phyloP scores from a whole-genome alignment of 257 asterid genomes.

The Solanum clarkiae region DNA sequence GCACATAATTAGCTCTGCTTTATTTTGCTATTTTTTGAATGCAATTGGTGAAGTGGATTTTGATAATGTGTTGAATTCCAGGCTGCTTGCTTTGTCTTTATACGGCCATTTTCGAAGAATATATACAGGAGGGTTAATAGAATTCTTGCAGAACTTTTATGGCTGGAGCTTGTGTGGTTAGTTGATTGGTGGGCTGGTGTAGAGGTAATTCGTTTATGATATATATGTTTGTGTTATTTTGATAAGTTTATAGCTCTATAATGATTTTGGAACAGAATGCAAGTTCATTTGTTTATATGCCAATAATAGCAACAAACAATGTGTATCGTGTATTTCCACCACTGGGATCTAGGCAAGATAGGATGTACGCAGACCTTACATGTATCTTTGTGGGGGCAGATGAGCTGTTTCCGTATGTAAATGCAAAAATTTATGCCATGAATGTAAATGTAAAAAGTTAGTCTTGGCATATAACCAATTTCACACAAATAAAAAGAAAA shows the following conservation, averaged over 20 bases:
- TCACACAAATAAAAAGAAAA: not conserved
- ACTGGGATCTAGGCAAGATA: not conserved
- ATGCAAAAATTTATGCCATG: not conserved
- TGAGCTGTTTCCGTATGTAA: not conserved
- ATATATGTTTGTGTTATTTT: not conserved
- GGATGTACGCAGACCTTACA: not conserved
- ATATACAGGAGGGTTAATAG: constrained; percentile 70
- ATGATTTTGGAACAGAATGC: not conserved
- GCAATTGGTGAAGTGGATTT: not conserved
- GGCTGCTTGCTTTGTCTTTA: constrained; percentile 54
- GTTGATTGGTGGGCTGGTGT: constrained; percentile 97
- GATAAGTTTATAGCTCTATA: not conserved
- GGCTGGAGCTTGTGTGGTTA: constrained; percentile 97
- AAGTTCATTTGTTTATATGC: not conserved
- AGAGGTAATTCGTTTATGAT: constrained; percentile 33
- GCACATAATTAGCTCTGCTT: not conserved
- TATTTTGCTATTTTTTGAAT: not conserved
- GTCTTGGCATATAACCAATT: not conserved
- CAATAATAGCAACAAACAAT: not conserved
- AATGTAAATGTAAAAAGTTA: not conserved
- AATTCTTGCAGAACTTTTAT: constrained; percentile 59
- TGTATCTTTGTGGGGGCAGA: not conserved
- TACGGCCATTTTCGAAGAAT: constrained; percentile 71
- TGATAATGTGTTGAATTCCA: constrained; percentile 10
- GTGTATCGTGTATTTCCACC: not conserved